Conservation (phyloP, 257 asterid species). For the Agastache rugosa region DNA sequence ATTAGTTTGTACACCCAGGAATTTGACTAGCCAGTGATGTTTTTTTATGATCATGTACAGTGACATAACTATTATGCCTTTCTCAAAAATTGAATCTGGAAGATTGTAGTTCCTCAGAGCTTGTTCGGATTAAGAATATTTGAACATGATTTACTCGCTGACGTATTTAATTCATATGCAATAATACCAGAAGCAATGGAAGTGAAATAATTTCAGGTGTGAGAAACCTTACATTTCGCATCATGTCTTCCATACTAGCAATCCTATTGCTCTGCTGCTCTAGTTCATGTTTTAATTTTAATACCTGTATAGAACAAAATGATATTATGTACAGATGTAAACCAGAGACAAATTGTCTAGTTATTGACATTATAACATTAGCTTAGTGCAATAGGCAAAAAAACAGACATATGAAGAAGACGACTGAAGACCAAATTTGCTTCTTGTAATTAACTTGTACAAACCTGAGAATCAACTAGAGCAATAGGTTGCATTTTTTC, state of each 20-base stretch:
- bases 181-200: background rate
- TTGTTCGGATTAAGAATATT: background rate
- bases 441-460: conserved; percentile 20
- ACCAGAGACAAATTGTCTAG: no score
- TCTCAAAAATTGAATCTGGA: background rate
- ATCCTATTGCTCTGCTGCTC: conserved; percentile 50
- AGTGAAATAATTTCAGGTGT: conserved; percentile 14
- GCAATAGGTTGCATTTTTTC: conserved; percentile 39
- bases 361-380: conserved; percentile 8
- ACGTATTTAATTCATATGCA: background rate
- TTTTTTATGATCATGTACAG: background rate
- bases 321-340: conserved; percentile 7
- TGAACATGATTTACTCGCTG: background rate
- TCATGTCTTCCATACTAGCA: conserved; percentile 49
- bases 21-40: conserved; percentile 14
- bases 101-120: background rate
- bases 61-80: background rate
- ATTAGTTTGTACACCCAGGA: background rate
- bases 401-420: background rate
- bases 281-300: conserved; percentile 45
- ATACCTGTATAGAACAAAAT: conserved; percentile 34
- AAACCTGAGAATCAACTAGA: conserved; percentile 54
- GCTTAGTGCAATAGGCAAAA: background rate
- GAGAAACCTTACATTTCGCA: conserved; percentile 49
- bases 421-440: background rate